These are phyloP conservation scores for Puccinellia tenuiflora DNA, from an alignment of 176 grass and related monocot species.

Conservation along the genomic window DNA sequence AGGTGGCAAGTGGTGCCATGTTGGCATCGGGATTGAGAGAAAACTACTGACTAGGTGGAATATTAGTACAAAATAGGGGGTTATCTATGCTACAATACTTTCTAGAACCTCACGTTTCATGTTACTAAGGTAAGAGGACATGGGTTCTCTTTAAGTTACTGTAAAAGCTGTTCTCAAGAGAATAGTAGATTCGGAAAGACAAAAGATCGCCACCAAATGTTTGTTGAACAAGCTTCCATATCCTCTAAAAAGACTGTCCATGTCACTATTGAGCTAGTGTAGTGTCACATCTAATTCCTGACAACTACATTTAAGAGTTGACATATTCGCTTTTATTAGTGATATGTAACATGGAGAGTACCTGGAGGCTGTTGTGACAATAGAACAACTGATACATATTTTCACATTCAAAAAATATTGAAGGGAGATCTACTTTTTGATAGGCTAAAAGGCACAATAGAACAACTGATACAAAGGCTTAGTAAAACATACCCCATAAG, in stretches of 20 bases:
- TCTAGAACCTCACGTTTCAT: not conserved
- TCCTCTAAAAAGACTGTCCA: not conserved
- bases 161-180: not conserved
- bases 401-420: not conserved
- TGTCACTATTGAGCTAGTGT: not conserved
- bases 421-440: not conserved
- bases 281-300: not conserved
- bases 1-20: not conserved
- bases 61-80: not conserved
- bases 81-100: not conserved
- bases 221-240: not conserved
- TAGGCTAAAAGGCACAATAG: not conserved
- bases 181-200: not conserved
- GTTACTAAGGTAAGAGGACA: not conserved
- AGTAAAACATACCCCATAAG: slow-evolving; percentile 72
- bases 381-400: not conserved
- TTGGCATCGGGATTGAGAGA: not conserved
- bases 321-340: not conserved
- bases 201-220: not conserved
- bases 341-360: slow-evolving; percentile 4
- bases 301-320: not conserved
- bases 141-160: not conserved
- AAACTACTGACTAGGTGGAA: not conserved
- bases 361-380: not conserved
- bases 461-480: not conserved